A percentile compares a stretch with the other conserved stretches of the same genome.
Conservation (phyloP, 2,329 filamentous ascomycete species). For the Aspergillus ibericus region DNA sequence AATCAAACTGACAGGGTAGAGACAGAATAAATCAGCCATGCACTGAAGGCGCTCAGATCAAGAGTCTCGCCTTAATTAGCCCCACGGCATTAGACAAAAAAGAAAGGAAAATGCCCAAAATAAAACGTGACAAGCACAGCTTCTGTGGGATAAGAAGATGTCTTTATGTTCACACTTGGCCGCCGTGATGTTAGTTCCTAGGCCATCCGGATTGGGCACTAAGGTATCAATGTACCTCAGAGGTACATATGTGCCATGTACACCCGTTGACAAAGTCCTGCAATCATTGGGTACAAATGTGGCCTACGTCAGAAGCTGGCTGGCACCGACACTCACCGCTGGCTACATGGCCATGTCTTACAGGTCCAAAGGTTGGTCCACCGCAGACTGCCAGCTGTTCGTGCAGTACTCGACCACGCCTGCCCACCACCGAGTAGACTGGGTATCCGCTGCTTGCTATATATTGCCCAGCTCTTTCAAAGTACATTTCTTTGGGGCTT, state of each 20-base stretch:
- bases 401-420: background rate
- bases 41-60: background rate
- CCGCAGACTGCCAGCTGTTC: conserved; percentile 14
- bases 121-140: background rate
- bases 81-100: background rate
- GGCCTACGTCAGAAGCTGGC: background rate
- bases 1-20: background rate
- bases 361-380: conserved; percentile 12
- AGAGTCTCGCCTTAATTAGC: background rate
- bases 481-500: background rate
- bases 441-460: background rate
- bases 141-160: background rate
- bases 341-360: conserved; percentile 20
- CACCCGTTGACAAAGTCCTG: background rate
- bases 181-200: background rate
- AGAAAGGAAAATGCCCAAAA: no score
- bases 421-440: background rate
- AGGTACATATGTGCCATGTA: background rate
- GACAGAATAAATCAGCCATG: background rate
- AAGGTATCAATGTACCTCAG: background rate
- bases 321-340: conserved; percentile 3
- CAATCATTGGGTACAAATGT: background rate
- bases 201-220: background rate
- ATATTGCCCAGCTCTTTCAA: background rate
- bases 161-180: background rate